phyloP scores from a whole-genome alignment of 2,329 filamentous ascomycete genomes.

The Colletotrichum trifolii region DNA sequence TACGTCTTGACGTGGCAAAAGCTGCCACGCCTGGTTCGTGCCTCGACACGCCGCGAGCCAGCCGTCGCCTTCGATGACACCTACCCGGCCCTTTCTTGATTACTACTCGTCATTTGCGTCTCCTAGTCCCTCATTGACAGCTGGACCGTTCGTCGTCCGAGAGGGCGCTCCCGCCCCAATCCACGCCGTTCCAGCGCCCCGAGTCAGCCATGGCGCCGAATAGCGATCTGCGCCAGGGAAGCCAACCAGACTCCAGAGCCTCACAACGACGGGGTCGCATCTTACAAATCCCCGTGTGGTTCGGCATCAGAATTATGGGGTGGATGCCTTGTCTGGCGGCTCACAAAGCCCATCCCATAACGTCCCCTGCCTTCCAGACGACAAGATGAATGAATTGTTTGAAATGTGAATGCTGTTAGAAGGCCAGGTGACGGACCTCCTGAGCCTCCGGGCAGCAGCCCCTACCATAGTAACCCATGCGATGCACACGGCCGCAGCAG shows the following conservation, averaged over 20 bases:
- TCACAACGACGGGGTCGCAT: slow-evolving; percentile 22
- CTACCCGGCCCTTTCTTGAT: background rate
- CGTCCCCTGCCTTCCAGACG: background rate
- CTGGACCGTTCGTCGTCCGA: slow-evolving; percentile 6
- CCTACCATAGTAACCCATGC: background rate
- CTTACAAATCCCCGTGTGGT: slow-evolving; percentile 21
- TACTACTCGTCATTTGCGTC: slow-evolving; percentile 2
- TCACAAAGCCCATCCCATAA: slow-evolving; percentile 16
- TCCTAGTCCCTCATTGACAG: slow-evolving; percentile 19
- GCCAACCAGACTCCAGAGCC: slow-evolving; percentile 27
- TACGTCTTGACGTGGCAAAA: slow-evolving; percentile 12
- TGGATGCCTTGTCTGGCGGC: slow-evolving; percentile 14
- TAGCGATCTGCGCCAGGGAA: slow-evolving; percentile 32
- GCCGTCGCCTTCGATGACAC: background rate
- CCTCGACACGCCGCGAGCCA: slow-evolving; percentile 2
- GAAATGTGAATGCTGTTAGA: slow-evolving; percentile 6
- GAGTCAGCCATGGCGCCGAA: slow-evolving; percentile 27
- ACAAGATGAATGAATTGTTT: slow-evolving; percentile 15
- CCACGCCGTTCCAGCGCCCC: slow-evolving; percentile 6
- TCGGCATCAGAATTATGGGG: slow-evolving; percentile 25
- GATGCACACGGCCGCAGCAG: background rate
- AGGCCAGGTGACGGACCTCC: slow-evolving; percentile 17
- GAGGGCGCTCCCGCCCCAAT: slow-evolving; percentile 2
- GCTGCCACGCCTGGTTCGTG: slow-evolving; percentile 2
- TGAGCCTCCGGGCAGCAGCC: slow-evolving; percentile 18